Evolutionary conservation across 331 rosid genomes (phyloP), one percentile per base, ranked within the genome.

Genomic region (Quercus phellos): DNA sequence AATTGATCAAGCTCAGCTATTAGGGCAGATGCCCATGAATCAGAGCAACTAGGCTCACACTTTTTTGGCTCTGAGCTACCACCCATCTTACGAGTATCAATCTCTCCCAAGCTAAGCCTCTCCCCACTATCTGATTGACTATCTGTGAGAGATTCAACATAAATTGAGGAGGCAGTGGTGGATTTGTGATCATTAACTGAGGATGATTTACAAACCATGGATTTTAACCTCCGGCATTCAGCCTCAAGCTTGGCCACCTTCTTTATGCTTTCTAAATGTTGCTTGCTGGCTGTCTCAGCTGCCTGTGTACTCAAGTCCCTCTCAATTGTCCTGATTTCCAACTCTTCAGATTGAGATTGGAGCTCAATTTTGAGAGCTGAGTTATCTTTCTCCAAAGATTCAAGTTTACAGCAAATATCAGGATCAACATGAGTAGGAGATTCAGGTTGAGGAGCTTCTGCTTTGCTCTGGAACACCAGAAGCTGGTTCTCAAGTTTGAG

Each of bases 271-370:
- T 90, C 97, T 74, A 93, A 81, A 81, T 90, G 88, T 77, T 93
- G 98, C 89, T 91, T 93, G 85, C 98, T 91, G 72, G 97, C 97
- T 21, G 86, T 85, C 86, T 93, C 98, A 66, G 98, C 98, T 58
- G 90, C 85, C 81, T 90, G 89, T 70, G 98, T 82, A 72, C 98
- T 90, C 80, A 93, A 89, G 80, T 93, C 97, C 80, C 97, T 83
- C 84, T 93, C 98, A 68, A 93, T 85, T 12, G 91, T 86, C 84
- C 82, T 82, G 72, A 89, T 78, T 85, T 93, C 92, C 69, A 93
- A 82, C 88, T 91, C 97, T 79, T 89, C 91, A 30, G 87, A 85
- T 74, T 85, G 96, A 73, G 81, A 84, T 69, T 79, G 56, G 38
- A 93, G 85, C 78, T 89, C 93, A 34, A 74, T 85, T 84, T 81